Conservation (phyloP, 83 land plant genomes). For the Thuja plicata region DNA sequence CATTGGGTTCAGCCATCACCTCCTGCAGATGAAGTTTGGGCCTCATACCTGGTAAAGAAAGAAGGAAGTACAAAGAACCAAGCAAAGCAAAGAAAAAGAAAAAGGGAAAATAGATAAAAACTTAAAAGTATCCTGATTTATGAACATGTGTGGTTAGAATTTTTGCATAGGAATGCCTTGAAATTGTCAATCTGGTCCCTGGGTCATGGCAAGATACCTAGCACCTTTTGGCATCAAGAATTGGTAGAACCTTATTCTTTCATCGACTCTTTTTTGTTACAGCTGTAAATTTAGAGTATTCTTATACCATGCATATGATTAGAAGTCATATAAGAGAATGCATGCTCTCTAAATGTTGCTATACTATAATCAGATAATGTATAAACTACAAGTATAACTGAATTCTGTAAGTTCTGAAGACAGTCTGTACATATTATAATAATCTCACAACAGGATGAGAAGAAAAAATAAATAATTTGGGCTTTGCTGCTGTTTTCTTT, state of each 20-base stretch:
- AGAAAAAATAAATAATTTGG: background rate
- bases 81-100: background rate
- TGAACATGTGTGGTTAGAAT: background rate
- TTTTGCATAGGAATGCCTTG: background rate
- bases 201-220: background rate
- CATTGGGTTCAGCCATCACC: conserved; percentile 91
- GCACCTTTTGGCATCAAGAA: background rate
- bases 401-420: background rate
- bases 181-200: background rate
- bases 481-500: background rate
- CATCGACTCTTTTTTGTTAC: background rate
- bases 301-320: background rate
- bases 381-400: background rate
- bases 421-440: background rate
- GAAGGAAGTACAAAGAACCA: background rate
- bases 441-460: background rate
- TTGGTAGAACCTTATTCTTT: background rate
- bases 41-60: conserved; percentile 65
- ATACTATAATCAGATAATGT: background rate
- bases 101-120: background rate
- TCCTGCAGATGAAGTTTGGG: conserved; percentile 84
- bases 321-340: background rate
- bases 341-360: background rate
- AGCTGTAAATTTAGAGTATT: background rate
- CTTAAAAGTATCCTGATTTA: background rate